Evolutionary conservation across 371 early-diverging fungal species (phyloP).

Genomic region (Mucor mucedo): DNA sequence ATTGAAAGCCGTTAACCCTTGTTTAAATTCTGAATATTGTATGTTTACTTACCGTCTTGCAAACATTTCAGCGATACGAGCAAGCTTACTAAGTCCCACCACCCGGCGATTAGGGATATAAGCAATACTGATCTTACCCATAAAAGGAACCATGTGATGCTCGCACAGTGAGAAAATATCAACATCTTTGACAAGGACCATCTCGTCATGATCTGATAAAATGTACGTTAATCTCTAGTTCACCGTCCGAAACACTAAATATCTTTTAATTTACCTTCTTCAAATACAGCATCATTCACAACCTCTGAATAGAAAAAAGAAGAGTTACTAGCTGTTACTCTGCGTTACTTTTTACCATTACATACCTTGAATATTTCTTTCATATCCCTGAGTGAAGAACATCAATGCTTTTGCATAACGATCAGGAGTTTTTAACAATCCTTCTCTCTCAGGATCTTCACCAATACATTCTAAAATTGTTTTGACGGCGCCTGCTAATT

Average conservation of each 20-base stretch:
- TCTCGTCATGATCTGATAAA: conserved; percentile 90
- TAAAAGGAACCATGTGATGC: conserved; percentile 98
- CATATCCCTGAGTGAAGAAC: conserved; percentile 97
- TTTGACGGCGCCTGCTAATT: conserved; percentile 85
- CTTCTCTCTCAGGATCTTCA: conserved; percentile 95
- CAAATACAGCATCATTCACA: conserved; percentile 92
- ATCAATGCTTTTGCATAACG: conserved; percentile 97
- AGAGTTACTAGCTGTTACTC: not conserved
- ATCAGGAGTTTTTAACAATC: conserved; percentile 93
- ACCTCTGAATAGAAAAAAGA: conserved; percentile 59
- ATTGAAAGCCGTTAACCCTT: too few species aligned
- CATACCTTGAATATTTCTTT: conserved; percentile 79
- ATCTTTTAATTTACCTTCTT: conserved; percentile 73
- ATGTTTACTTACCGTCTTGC: conserved; percentile 58
- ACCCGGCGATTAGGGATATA: conserved; percentile 96
- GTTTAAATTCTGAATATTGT: too few species aligned
- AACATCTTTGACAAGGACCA: conserved; percentile 97
- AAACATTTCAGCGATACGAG: conserved; percentile 98
- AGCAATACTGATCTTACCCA: conserved; percentile 94
- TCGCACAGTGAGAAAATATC: conserved; percentile 96
- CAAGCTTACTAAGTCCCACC: conserved; percentile 95
- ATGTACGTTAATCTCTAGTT: not conserved
- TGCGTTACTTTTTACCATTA: not conserved
- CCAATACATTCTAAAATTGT: conserved; percentile 93
- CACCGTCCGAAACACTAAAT: not conserved